Evolutionary conservation across 495 filamentous ascomycete species (phyloP), one percentile per base, ranked within the genome.

Genomic region (Aspergillus kassunensis): DNA sequence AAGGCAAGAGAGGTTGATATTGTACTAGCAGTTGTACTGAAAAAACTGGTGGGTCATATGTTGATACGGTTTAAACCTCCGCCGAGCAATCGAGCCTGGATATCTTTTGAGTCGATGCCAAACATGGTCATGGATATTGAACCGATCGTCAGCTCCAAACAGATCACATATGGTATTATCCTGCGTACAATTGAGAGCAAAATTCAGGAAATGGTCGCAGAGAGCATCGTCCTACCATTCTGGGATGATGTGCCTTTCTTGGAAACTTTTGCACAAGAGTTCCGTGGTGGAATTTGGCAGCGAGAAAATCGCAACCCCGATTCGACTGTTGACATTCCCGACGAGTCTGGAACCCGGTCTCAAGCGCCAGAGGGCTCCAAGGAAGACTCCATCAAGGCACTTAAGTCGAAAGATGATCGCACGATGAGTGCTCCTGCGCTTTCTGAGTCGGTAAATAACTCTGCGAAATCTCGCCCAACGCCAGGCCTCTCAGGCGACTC

Each of bases 181-280:
- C 79, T 97, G 11, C 85, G 90, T 42, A 86, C 91, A 42, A 98
- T 98, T 53, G 93, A 97, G 66, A 95, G 86, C 56, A 77, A 91
- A 20, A 96, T 98, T 62, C 84, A 91, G 49, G 91, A 96, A 65
- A 89, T 97, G 33, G 76, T 98, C 45, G 89, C 83, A 2, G 93
- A 98, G 69, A 96, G 90, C 13, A 66, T 97, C 8, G 93, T 98
- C n/a, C 73, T 87, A 40, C 95, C 95, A 0, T 89, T 95, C 61
- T 97, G 91, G 89, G 93, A 98, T 52, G 93, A 98, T 65, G 80
- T 85, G 2, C 90, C 93, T 4, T 97, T 97, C 69, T 83, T 86
- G 59, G 81, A 88, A 55, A 96, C 90, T 5, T 69, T 81, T 29
- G 69, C 79, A 37, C 88, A 95, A 60, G 65, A 71, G 21, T 90